Conservation (phyloP, 306 rosid genomes). For the Quercus cerris region DNA sequence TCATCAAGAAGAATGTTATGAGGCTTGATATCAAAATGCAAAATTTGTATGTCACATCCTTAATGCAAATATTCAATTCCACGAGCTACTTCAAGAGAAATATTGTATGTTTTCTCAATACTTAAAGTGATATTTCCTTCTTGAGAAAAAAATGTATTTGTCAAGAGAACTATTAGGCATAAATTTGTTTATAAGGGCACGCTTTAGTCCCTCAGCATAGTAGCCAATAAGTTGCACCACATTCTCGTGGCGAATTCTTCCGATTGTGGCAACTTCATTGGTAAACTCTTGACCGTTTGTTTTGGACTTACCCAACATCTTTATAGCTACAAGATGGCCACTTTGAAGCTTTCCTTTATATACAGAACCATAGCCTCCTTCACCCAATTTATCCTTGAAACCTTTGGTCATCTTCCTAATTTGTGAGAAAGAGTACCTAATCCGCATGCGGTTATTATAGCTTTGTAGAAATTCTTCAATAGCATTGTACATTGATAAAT, state of each 20-base stretch:
- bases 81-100: conserved; percentile 21
- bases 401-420: too few relatives aligned
- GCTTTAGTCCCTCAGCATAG: conserved; percentile 15
- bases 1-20: conserved; percentile 10
- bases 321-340: too few relatives aligned
- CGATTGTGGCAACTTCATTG: conserved; percentile 10
- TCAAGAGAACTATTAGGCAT: conserved; percentile 29
- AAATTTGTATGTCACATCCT: conserved; percentile 26
- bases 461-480: too few relatives aligned
- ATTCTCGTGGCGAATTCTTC: conserved; percentile 18
- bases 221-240: conserved; percentile 25
- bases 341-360: too few relatives aligned
- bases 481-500: too few relatives aligned
- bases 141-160: conserved; percentile 10
- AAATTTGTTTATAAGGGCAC: conserved; percentile 21
- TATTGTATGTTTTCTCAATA: neutral
- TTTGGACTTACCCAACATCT: too few relatives aligned
- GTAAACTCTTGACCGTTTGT: too few relatives aligned
- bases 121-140: neutral
- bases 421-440: too few relatives aligned
- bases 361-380: too few relatives aligned
- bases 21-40: conserved; percentile 26
- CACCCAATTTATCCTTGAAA: too few relatives aligned
- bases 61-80: conserved; percentile 22
- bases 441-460: too few relatives aligned